A percentile compares a stretch with the other conserved stretches of the same genome.
phyloP scores from a whole-genome alignment of 2,329 filamentous ascomycete species.

The Venturia aucupariae region DNA sequence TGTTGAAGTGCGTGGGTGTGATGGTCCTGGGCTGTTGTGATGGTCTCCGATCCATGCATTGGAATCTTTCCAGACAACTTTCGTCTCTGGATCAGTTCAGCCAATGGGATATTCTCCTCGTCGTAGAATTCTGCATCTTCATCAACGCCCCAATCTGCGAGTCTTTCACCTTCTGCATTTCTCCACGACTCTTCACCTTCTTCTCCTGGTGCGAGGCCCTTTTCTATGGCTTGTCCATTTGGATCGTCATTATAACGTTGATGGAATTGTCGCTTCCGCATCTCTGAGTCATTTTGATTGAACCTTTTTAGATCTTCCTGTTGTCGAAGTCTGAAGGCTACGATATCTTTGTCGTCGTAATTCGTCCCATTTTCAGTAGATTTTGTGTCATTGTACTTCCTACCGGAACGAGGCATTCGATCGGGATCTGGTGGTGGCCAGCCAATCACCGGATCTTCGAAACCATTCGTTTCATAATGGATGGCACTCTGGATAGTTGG shows the following conservation, averaged over 20 bases:
- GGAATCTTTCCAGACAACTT: slow-evolving; percentile 1
- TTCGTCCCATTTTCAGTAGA: slow-evolving; percentile 32
- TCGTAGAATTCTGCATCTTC: slow-evolving; percentile 62
- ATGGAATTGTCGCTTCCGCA: slow-evolving; percentile 32
- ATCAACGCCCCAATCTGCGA: slow-evolving; percentile 72
- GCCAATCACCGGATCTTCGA: slow-evolving; percentile 43
- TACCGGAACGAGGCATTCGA: slow-evolving; percentile 25
- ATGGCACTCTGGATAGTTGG: slow-evolving; percentile 43
- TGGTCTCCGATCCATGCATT: background rate
- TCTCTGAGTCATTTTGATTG: slow-evolving; percentile 20
- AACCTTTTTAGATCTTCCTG: slow-evolving; percentile 40
- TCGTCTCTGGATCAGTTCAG: slow-evolving; percentile 52
- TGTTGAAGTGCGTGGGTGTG: background rate
- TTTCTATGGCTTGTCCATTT: slow-evolving; percentile 17
- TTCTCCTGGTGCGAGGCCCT: slow-evolving; percentile 19
- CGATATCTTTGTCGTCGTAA: slow-evolving; percentile 33
- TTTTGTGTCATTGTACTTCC: slow-evolving; percentile 20
- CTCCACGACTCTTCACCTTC: slow-evolving; percentile 54
- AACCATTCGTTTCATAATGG: slow-evolving; percentile 64
- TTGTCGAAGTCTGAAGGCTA: slow-evolving; percentile 47
- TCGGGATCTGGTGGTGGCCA: slow-evolving; percentile 46
- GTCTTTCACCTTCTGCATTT: slow-evolving; percentile 64
- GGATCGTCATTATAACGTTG: slow-evolving; percentile 27
- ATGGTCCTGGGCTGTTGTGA: background rate
- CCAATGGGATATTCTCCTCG: slow-evolving; percentile 60